A percentile compares a stretch with the other conserved stretches of the same genome.
These are phyloP conservation scores for Aspergillus versicolor DNA, from an alignment of 2,329 filamentous ascomycete species.

Conservation along the genomic window DNA sequence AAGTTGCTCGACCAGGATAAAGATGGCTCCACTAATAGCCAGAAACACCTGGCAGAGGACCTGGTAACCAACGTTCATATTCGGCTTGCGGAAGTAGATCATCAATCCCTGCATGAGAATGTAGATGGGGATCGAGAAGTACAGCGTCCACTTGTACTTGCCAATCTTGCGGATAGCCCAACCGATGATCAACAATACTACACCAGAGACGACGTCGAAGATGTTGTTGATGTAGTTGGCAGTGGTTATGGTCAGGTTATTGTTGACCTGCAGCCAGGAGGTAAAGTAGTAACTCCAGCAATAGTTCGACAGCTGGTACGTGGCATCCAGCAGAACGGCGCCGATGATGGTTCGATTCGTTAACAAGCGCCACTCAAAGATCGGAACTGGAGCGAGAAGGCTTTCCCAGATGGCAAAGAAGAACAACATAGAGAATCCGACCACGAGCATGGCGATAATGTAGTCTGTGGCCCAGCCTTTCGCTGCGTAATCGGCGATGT, in stretches of 20 bases:
- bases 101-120: slow-evolving; percentile 56
- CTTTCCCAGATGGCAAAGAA: slow-evolving; percentile 55
- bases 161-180: slow-evolving; percentile 51
- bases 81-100: slow-evolving; percentile 54
- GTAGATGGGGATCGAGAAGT: slow-evolving; percentile 54
- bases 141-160: slow-evolving; percentile 55
- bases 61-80: slow-evolving; percentile 53
- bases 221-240: slow-evolving; percentile 48
- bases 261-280: slow-evolving; percentile 23
- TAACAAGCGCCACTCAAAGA: slow-evolving; percentile 55
- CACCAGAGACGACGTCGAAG: slow-evolving; percentile 55
- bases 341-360: slow-evolving; percentile 21
- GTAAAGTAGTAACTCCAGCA: slow-evolving; percentile 23
- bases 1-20: slow-evolving; percentile 56
- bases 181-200: slow-evolving; percentile 56
- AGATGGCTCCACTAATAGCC: slow-evolving; percentile 54
- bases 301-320: slow-evolving; percentile 22
- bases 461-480: slow-evolving; percentile 45
- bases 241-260: slow-evolving; percentile 27
- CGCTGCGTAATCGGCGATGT: slow-evolving; percentile 44
- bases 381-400: slow-evolving; percentile 52
- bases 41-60: slow-evolving; percentile 62
- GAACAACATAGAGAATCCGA: slow-evolving; percentile 55
- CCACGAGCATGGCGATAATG: slow-evolving; percentile 52
- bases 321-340: slow-evolving; percentile 26